phyloP scores from a whole-genome alignment of 2,329 filamentous ascomycete species.

The Thelonectria blattea region DNA sequence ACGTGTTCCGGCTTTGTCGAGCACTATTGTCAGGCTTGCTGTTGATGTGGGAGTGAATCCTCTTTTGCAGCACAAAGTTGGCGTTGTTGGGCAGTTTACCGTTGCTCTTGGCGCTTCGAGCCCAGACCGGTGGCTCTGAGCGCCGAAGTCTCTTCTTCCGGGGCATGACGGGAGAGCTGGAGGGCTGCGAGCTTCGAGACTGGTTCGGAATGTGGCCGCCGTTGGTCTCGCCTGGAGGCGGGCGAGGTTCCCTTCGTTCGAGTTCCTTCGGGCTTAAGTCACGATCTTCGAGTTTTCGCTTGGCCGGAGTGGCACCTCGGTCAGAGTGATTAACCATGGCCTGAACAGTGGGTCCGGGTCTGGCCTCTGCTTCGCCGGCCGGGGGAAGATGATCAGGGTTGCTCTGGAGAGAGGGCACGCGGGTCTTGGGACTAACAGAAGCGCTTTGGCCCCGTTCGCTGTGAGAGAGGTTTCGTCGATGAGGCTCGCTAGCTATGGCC shows the following conservation, averaged over 20 bases:
- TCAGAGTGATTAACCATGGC: constrained; percentile 41
- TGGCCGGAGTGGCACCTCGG: constrained; percentile 46
- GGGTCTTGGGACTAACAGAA: constrained; percentile 81
- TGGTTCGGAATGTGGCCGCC: constrained; percentile 40
- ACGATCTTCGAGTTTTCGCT: constrained; percentile 49
- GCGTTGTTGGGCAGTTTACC: constrained; percentile 46
- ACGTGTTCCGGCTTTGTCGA: constrained; percentile 50
- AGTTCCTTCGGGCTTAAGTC: constrained; percentile 57
- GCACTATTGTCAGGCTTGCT: constrained; percentile 44
- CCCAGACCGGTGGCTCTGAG: constrained; percentile 55
- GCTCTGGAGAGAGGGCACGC: constrained; percentile 59
- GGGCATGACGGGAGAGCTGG: constrained; percentile 42
- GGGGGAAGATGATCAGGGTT: constrained; percentile 44
- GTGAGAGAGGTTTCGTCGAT: constrained; percentile 58
- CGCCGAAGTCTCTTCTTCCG: constrained; percentile 50
- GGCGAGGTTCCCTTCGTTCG: constrained; percentile 55
- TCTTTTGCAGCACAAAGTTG: constrained; percentile 39
- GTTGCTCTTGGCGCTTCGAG: constrained; percentile 47
- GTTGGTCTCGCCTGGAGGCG: constrained; percentile 57
- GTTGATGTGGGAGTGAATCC: constrained; percentile 42
- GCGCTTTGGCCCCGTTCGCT: constrained; percentile 72
- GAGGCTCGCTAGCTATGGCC: constrained; percentile 43
- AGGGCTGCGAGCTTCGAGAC: constrained; percentile 33
- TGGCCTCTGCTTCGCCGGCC: constrained; percentile 38
- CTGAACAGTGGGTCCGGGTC: constrained; percentile 32